A percentile compares a stretch with the other conserved stretches of the same genome.
phyloP scores from a whole-genome alignment of 768 basidiomycete species.

The Podaxis pistillaris region DNA sequence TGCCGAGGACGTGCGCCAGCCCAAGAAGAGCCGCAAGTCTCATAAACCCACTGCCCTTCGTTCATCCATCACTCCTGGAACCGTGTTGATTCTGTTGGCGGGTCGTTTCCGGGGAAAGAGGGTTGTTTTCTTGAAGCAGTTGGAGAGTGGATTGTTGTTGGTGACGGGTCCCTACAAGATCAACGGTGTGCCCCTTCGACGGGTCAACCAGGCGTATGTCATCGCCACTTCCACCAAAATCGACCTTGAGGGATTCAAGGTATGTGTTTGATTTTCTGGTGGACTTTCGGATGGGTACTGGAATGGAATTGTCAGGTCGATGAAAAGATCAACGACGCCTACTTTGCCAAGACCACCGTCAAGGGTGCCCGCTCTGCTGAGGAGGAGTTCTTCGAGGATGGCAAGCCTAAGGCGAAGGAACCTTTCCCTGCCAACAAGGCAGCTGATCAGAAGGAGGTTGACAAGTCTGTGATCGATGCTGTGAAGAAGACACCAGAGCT shows the following conservation, averaged over 20 bases:
- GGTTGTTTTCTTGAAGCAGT: constrained; percentile 96
- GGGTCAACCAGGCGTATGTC: constrained; percentile 98
- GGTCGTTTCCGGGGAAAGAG: constrained; percentile 98
- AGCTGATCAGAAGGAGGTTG: constrained; percentile 87
- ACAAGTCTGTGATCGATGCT: constrained; percentile 74
- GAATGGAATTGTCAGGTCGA: constrained; percentile 53
- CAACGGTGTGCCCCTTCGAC: constrained; percentile 96
- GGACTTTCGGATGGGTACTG: background rate
- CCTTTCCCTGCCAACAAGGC: constrained; percentile 84
- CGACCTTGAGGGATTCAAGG: constrained; percentile 73
- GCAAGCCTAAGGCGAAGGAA: constrained; percentile 88
- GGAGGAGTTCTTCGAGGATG: constrained; percentile 95
- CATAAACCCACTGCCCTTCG: constrained; percentile 79
- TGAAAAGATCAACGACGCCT: constrained; percentile 90
- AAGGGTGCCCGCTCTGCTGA: constrained; percentile 81
- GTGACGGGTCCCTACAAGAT: constrained; percentile 98
- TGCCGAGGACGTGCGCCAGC: constrained; percentile 88
- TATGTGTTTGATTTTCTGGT: constrained; percentile 33
- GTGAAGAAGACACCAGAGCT: constrained; percentile 91
- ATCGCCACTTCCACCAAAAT: constrained; percentile 97
- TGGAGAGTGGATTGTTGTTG: constrained; percentile 87
- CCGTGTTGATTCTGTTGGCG: constrained; percentile 93
- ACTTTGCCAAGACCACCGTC: constrained; percentile 80
- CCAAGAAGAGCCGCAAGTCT: constrained; percentile 91
- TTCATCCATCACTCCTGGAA: constrained; percentile 87